Percentiles rank a stretch among this genome's conserved stretches.
Evolutionary conservation across 331 rosid species (phyloP).

Genomic region (Quercus lobata): DNA sequence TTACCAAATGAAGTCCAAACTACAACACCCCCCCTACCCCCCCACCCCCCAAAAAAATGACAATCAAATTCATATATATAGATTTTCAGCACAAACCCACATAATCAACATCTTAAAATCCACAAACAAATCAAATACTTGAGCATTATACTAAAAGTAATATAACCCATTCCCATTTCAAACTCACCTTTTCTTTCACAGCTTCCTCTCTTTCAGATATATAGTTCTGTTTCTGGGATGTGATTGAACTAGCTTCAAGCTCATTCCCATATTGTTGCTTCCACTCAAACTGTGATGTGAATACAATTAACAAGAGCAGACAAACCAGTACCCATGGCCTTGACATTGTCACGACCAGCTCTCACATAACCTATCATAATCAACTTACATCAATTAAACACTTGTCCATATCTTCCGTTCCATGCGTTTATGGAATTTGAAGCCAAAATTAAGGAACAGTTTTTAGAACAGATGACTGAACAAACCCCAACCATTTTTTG

Average conservation of each 20-base stretch:
- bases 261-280: conserved; percentile 50
- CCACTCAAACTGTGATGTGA: conserved; percentile 69
- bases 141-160: background rate
- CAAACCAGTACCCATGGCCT: conserved; percentile 59
- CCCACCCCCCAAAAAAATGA: background rate
- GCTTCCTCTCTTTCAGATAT: conserved; percentile 46
- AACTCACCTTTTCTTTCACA: conserved; percentile 50
- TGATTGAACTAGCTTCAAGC: conserved; percentile 32
- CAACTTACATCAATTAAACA: background rate
- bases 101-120: too few relatives aligned
- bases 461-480: background rate
- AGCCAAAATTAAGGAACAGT: background rate
- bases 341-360: conserved; percentile 35
- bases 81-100: background rate
- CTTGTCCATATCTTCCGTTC: background rate
- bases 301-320: conserved; percentile 47
- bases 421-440: background rate
- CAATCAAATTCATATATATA: background rate
- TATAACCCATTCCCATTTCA: background rate
- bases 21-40: too few relatives aligned
- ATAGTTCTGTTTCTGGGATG: conserved; percentile 33
- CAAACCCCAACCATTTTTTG: background rate
- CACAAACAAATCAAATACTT: background rate
- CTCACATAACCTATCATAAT: conserved; percentile 27
- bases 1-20: background rate